Evolutionary conservation across 345 rosid genomes (phyloP).

Genomic region (Conringia planisiliqua): DNA sequence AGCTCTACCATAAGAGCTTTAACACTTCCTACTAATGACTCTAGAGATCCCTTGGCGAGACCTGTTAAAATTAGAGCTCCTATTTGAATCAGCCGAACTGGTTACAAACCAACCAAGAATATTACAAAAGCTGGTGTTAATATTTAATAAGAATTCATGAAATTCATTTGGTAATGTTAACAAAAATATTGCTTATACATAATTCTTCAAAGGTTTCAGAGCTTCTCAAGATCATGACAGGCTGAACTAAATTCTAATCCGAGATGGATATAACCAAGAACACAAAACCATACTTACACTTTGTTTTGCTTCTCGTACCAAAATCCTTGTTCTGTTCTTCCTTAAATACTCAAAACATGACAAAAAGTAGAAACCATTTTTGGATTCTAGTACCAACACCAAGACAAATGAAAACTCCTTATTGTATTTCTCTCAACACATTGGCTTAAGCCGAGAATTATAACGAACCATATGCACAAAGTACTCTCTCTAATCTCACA

Average conservation of each 20-base stretch:
- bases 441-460: not conserved
- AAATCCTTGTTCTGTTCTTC: not conserved
- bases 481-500: not conserved
- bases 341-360: not conserved
- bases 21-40: not conserved
- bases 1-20: not conserved
- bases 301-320: not conserved
- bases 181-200: too few species aligned
- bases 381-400: not conserved
- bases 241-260: not conserved
- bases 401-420: not conserved
- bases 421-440: not conserved
- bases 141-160: too few species aligned
- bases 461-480: constrained; percentile 14
- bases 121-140: too few species aligned
- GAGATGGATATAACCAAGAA: not conserved
- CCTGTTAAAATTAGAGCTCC: too few species aligned
- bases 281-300: not conserved
- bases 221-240: too few species aligned
- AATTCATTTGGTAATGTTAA: too few species aligned
- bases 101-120: too few species aligned
- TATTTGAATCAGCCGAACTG: too few species aligned
- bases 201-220: too few species aligned
- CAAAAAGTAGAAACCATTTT: not conserved
- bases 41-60: too few species aligned